Evolutionary conservation across 2,329 filamentous ascomycete genomes (phyloP).

Genomic region (Herpotrichia juniperi): DNA sequence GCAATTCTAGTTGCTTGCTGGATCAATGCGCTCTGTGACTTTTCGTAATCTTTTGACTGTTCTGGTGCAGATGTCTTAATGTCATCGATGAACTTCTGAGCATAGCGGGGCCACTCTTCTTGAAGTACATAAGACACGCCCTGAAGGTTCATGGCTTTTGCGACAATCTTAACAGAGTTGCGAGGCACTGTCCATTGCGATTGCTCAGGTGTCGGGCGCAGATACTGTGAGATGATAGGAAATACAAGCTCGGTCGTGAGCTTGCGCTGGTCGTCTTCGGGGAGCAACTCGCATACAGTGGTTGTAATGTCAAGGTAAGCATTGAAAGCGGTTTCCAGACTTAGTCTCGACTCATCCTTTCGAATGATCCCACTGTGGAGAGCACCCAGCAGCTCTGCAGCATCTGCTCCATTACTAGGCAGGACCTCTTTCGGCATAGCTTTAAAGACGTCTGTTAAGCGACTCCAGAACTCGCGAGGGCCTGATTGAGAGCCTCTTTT

Average conservation of each 20-base stretch:
- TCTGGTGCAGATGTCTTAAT: slow-evolving; percentile 81
- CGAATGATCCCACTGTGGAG: slow-evolving; percentile 73
- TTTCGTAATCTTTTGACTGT: slow-evolving; percentile 76
- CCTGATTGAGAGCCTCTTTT: slow-evolving; percentile 86
- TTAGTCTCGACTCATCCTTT: slow-evolving; percentile 75
- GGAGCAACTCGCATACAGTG: slow-evolving; percentile 48
- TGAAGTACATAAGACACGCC: slow-evolving; percentile 57
- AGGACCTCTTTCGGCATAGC: slow-evolving; percentile 63
- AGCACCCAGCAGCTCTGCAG: slow-evolving; percentile 67
- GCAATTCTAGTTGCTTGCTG: slow-evolving; percentile 70
- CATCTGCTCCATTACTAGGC: slow-evolving; percentile 59
- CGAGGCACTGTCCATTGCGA: slow-evolving; percentile 59
- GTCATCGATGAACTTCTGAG: slow-evolving; percentile 65
- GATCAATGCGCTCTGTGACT: slow-evolving; percentile 73
- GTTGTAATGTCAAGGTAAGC: slow-evolving; percentile 72
- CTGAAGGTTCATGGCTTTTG: slow-evolving; percentile 49
- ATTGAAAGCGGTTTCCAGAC: slow-evolving; percentile 73
- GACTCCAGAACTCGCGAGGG: slow-evolving; percentile 73
- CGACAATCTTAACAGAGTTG: slow-evolving; percentile 46
- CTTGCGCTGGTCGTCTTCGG: slow-evolving; percentile 52
- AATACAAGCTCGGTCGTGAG: slow-evolving; percentile 56
- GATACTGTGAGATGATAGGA: slow-evolving; percentile 61
- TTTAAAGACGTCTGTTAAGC: slow-evolving; percentile 66
- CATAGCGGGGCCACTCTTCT: slow-evolving; percentile 68
- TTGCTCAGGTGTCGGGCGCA: slow-evolving; percentile 54